Evolutionary conservation across 2,329 filamentous ascomycete genomes (phyloP).

Genomic region (Ciborinia camelliae): DNA sequence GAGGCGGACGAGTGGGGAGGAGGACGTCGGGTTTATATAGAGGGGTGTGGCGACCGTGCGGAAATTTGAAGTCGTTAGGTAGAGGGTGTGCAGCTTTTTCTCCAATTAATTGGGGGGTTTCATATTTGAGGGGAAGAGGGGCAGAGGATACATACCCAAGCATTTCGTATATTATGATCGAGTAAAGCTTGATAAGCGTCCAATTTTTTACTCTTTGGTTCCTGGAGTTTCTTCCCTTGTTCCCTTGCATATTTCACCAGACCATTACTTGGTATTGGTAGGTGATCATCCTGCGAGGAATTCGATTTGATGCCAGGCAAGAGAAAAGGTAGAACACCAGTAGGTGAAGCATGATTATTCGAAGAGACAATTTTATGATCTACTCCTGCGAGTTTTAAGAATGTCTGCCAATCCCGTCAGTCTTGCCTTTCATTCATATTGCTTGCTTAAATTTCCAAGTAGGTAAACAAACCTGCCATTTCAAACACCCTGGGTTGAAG

Average conservation of each 20-base stretch:
- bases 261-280: slow-evolving; percentile 59
- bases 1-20: slow-evolving; percentile 58
- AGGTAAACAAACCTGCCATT: slow-evolving; percentile 75
- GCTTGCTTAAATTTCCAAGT: slow-evolving; percentile 1
- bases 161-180: slow-evolving; percentile 73
- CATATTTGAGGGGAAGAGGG: slow-evolving; percentile 5
- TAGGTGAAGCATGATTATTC: slow-evolving; percentile 90
- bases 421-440: not conserved
- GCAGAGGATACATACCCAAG: slow-evolving; percentile 63
- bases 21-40: slow-evolving; percentile 67
- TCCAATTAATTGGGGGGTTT: not conserved
- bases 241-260: slow-evolving; percentile 66
- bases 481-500: slow-evolving; percentile 89
- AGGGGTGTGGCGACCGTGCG: slow-evolving; percentile 61
- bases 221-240: slow-evolving; percentile 44
- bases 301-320: slow-evolving; percentile 48
- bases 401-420: slow-evolving; percentile 56
- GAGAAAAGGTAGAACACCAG: slow-evolving; percentile 84
- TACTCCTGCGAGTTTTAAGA: slow-evolving; percentile 72
- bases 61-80: slow-evolving; percentile 68
- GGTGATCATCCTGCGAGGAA: slow-evolving; percentile 36
- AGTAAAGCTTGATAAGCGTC: slow-evolving; percentile 78
- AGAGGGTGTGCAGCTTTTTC: slow-evolving; percentile 73
- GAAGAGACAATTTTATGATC: slow-evolving; percentile 66
- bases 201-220: slow-evolving; percentile 47